Percentiles rank a stretch among this genome's conserved stretches.
phyloP scores from a whole-genome alignment of 768 basidiomycete species.

The Auriscalpium vulgare region DNA sequence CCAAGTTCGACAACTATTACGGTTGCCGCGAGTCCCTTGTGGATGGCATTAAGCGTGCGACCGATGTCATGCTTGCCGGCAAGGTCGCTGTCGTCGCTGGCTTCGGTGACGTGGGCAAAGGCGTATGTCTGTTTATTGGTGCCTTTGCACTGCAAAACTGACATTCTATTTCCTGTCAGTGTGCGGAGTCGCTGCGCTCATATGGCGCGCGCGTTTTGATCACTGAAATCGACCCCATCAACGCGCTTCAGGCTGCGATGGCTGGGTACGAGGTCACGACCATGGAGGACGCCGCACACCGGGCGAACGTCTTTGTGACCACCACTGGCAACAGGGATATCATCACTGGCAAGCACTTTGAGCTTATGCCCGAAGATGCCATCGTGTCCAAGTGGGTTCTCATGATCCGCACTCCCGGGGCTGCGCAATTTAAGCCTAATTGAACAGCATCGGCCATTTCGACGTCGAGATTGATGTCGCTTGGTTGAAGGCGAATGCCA shows the following conservation, averaged over 20 bases:
- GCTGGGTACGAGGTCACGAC: conserved; percentile 98
- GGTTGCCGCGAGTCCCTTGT: conserved; percentile 99
- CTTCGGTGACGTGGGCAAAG: conserved; percentile 98
- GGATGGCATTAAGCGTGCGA: conserved; percentile 99
- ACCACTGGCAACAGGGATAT: conserved; percentile 99
- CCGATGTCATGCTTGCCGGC: conserved; percentile 99
- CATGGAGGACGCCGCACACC: conserved; percentile 94
- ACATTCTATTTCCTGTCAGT: conserved; percentile 37
- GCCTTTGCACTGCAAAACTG: neutral
- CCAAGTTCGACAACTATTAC: conserved; percentile 98
- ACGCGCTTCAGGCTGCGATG: conserved; percentile 99
- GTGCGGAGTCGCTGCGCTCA: conserved; percentile 93
- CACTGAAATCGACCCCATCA: conserved; percentile 99
- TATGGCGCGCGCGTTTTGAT: conserved; percentile 95
- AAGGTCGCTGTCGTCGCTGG: conserved; percentile 99
- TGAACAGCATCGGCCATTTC: conserved; percentile 71
- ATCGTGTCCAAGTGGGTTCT: conserved; percentile 88
- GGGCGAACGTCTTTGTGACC: conserved; percentile 90
- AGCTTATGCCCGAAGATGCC: conserved; percentile 94
- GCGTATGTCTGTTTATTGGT: conserved; percentile 48
- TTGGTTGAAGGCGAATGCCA: conserved; percentile 94
- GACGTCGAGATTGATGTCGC: conserved; percentile 94
- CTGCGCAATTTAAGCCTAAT: conserved; percentile 5
- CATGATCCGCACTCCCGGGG: neutral
- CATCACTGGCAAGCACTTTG: conserved; percentile 87